Percentiles rank a stretch among this genome's conserved stretches.
These are phyloP conservation scores for Fusarium musae DNA, from an alignment of 2,329 filamentous ascomycete genomes.

Conservation along the genomic window DNA sequence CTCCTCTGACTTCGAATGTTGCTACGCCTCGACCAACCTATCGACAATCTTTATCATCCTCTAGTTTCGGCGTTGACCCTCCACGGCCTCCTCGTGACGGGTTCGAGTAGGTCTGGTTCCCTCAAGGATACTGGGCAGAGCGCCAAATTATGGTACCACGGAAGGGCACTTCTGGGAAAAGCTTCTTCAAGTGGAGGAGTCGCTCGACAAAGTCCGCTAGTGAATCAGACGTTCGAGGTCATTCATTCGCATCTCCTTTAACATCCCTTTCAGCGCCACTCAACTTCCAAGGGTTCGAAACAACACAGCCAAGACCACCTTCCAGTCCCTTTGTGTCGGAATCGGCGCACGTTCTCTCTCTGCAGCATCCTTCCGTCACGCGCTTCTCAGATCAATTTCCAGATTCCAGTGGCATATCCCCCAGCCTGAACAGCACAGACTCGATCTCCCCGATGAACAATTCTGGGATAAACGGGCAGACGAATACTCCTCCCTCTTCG, in stretches of 20 bases:
- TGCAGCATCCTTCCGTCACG: conserved; percentile 51
- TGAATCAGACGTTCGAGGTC: conserved; percentile 44
- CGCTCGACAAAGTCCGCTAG: conserved; percentile 52
- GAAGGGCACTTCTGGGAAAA: conserved; percentile 49
- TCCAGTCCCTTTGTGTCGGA: conserved; percentile 60
- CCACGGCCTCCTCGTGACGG: conserved; percentile 65
- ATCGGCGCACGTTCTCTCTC: conserved; percentile 59
- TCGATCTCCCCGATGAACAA: conserved; percentile 20
- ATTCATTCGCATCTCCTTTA: conserved; percentile 41
- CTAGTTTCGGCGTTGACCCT: conserved; percentile 57
- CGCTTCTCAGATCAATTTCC: conserved; percentile 10
- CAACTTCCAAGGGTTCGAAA: conserved; percentile 20
- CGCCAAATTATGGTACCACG: conserved; percentile 51
- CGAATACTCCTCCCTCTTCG: not conserved
- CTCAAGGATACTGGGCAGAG: conserved; percentile 72
- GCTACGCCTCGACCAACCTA: conserved; percentile 4
- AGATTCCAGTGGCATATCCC: conserved; percentile 12
- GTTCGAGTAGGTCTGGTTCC: conserved; percentile 72
- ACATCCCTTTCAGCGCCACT: conserved; percentile 34
- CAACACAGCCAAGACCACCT: conserved; percentile 27
- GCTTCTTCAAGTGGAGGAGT: conserved; percentile 55
- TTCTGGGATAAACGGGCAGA: not conserved
- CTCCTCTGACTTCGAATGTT: not conserved
- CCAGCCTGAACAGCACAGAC: not conserved
- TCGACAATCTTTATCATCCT: conserved; percentile 5